phyloP scores from a whole-genome alignment of 345 rosid genomes.

The Cardiospermum halicacabum region DNA sequence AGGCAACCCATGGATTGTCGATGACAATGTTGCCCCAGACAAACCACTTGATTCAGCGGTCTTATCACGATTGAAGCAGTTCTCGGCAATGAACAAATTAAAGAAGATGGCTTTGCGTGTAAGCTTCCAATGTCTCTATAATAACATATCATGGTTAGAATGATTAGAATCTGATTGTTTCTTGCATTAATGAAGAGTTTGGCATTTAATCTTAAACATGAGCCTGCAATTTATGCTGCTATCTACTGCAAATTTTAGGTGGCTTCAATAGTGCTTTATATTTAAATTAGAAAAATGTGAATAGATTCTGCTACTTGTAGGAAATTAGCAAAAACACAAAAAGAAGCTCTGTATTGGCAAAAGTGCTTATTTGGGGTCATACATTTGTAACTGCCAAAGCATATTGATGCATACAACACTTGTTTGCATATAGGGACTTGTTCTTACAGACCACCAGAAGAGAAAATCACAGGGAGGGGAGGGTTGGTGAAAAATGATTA shows the following conservation, averaged over 20 bases:
- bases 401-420: background rate
- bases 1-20: slow-evolving; percentile 88
- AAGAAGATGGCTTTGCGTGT: slow-evolving; percentile 84
- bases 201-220: background rate
- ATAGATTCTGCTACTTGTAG: background rate
- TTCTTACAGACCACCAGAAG: background rate
- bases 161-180: background rate
- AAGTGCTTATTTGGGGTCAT: background rate
- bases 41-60: slow-evolving; percentile 79
- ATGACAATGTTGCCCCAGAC: slow-evolving; percentile 75
- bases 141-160: background rate
- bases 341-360: background rate
- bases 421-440: background rate
- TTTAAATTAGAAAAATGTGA: background rate
- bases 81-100: slow-evolving; percentile 82
- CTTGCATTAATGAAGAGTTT: background rate
- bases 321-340: background rate
- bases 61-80: slow-evolving; percentile 60
- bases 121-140: slow-evolving; percentile 20
- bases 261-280: background rate
- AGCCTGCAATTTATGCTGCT: background rate
- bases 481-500: background rate
- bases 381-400: background rate
- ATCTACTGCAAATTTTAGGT: background rate
- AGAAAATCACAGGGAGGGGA: background rate